Percentiles rank a stretch among this genome's conserved stretches.
Evolutionary conservation across 140 eudicot genomes (phyloP).

Genomic region (Stevia rebaudiana): DNA sequence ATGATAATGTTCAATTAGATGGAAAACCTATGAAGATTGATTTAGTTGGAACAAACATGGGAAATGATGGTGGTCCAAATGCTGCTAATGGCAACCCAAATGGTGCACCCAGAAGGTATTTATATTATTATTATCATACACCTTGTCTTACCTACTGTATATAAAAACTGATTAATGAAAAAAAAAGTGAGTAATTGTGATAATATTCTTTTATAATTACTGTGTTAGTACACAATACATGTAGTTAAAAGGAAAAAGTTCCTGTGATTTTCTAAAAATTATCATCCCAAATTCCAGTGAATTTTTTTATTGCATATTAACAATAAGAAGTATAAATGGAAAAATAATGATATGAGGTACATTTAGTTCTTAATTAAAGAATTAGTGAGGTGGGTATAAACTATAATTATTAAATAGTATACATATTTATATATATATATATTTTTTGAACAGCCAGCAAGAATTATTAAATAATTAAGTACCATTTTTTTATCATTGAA

Average conservation of each 20-base stretch:
- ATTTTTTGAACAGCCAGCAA: too few species aligned
- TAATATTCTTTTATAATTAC: not conserved
- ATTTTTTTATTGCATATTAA: not conserved
- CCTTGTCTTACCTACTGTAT: not conserved
- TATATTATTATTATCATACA: not conserved
- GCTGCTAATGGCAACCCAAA: conserved; percentile 29
- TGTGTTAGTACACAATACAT: not conserved
- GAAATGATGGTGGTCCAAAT: conserved; percentile 18
- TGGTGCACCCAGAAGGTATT: conserved; percentile 46
- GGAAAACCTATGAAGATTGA: conserved; percentile 69
- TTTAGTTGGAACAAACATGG: conserved; percentile 37
- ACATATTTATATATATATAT: too few species aligned
- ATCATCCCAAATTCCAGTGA: not conserved
- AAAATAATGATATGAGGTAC: not conserved
- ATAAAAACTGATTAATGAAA: too few species aligned
- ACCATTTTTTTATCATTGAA: too few species aligned
- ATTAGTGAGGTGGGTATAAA: not conserved
- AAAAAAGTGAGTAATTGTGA: not conserved
- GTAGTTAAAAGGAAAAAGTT: too few species aligned
- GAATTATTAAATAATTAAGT: too few species aligned
- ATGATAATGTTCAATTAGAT: conserved; percentile 53
- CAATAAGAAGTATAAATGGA: not conserved
- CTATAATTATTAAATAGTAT: too few species aligned
- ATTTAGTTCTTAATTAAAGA: not conserved
- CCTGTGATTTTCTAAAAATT: too few species aligned